These are phyloP conservation scores for Colletotrichum kahawae DNA, from an alignment of 2,329 filamentous ascomycete genomes.

Conservation along the genomic window DNA sequence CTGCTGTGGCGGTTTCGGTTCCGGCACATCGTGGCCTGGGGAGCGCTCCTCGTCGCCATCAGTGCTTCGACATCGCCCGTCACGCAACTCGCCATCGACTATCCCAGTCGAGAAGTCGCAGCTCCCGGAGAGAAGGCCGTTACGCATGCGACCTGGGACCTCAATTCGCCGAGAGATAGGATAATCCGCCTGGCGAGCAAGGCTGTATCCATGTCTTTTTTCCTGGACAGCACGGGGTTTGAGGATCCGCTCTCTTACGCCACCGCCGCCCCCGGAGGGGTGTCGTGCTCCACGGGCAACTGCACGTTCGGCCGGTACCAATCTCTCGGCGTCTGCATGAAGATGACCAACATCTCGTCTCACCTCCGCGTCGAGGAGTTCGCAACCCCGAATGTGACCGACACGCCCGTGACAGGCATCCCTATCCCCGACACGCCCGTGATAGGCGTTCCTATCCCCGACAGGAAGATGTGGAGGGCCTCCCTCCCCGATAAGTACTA, in stretches of 20 bases:
- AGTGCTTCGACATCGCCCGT: slow-evolving; percentile 3
- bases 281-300: neutral
- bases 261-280: neutral
- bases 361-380: neutral
- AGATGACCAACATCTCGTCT: neutral
- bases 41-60: neutral
- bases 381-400: neutral
- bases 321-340: neutral
- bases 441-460: too few relatives aligned
- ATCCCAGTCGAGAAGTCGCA: neutral
- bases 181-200: neutral
- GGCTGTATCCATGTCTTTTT: neutral
- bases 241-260: neutral
- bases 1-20: neutral
- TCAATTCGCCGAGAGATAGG: neutral
- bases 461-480: too few relatives aligned
- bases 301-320: neutral
- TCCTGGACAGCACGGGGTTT: neutral
- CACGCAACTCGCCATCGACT: slow-evolving; percentile 11
- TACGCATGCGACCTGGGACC: neutral
- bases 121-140: neutral
- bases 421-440: too few relatives aligned
- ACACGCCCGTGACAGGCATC: too few relatives aligned
- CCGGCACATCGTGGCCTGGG: neutral
- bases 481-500: too few relatives aligned